Evolutionary conservation across 148 eudicot genomes (phyloP), one percentile per base, ranked within the genome.

Genomic region (Camellia sinensis): DNA sequence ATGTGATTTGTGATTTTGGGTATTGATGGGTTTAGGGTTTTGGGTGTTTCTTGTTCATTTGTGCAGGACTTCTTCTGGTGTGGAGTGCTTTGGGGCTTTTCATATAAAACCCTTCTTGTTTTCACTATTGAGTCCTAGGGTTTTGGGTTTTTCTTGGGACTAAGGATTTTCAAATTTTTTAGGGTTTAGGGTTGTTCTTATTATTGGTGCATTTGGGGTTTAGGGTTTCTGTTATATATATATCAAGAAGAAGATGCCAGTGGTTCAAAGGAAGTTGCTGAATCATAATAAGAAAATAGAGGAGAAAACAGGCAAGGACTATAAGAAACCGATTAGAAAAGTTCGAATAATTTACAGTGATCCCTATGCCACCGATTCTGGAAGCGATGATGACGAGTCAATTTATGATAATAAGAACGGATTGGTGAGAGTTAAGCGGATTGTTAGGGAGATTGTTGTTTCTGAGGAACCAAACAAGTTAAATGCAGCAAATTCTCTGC

Each of bases 11-110:
- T 71, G 60, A 71, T 29, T 52, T 9, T 71, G 75, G 59, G 57
- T 71, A 18, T 21, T 19, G 17, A 46, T 71, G 41, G 57, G 74
- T 71, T 50, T 71, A 72, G 63, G 74, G 41, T 63, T 75, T 45
- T 80, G 64, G 65, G 22, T 69, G 40, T 63, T 40, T 68, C 3
- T 67, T 19, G 74, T 10, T 69, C 50, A 4, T 22, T 60, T 80
- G 74, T 70, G 82, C 84, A 83, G 83, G 86, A 22, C 60, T 76
- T 75, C 22, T 62, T 86, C 57, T 74, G 74, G 73, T n/a, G 76
- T 80, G 21, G 76, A 81, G 56, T 75, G 70, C 29, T 81, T 73
- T 67, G 74, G 74, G 73, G 78, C 62, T 45, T 85, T 78, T 85
- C 80, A 48, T 80, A 60, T 67, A 43, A 80, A 82, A 52, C 85